Conservation (phyloP, 768 basidiomycete genomes). For the Auriscalpium microsporum region DNA sequence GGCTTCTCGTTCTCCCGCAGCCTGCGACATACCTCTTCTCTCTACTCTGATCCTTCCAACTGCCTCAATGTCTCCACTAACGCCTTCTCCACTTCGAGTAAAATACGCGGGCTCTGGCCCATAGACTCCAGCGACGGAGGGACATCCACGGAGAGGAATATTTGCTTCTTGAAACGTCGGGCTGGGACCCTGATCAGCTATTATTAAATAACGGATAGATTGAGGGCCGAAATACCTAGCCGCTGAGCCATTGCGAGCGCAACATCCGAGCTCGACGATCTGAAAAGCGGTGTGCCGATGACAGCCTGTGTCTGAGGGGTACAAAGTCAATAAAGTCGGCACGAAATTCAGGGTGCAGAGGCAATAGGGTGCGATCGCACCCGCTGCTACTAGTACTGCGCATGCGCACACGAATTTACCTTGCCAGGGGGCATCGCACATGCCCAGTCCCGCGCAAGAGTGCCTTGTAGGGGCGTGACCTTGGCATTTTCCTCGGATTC, state of each 20-base stretch:
- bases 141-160: constrained; percentile 68
- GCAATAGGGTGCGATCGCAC: background rate
- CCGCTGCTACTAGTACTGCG: background rate
- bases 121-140: constrained; percentile 29
- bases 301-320: constrained; percentile 2
- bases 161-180: constrained; percentile 52
- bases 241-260: constrained; percentile 72
- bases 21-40: too few relatives aligned
- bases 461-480: constrained; percentile 42
- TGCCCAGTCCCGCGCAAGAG: constrained; percentile 69
- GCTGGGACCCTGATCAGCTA: constrained; percentile 34
- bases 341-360: background rate
- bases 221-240: constrained; percentile 45
- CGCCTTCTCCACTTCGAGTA: constrained; percentile 54
- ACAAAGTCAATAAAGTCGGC: background rate
- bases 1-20: too few relatives aligned
- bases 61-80: constrained; percentile 41
- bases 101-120: constrained; percentile 39
- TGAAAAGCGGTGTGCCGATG: constrained; percentile 53
- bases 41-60: constrained; percentile 16
- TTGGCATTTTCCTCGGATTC: constrained; percentile 25
- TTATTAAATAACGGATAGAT: too few relatives aligned
- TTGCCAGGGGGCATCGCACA: constrained; percentile 63
- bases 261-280: constrained; percentile 50
- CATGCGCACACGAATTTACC: constrained; percentile 19